Evolutionary conservation across 2,329 filamentous ascomycete species (phyloP), one percentile per base, ranked within the genome.

Genomic region (Sclerotinia trifoliorum): DNA sequence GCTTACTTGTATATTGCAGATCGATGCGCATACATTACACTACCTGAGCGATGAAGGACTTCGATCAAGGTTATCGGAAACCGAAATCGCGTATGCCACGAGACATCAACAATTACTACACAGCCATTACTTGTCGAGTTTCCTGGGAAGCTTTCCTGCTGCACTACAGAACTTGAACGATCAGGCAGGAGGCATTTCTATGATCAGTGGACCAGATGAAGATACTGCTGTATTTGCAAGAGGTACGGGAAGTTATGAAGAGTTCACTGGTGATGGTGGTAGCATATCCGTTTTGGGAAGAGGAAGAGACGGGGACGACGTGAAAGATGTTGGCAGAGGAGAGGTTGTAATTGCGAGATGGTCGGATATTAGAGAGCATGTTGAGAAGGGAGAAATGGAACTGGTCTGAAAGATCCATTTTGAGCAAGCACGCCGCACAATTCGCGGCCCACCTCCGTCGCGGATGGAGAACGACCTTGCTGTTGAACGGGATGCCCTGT

Each of bases 161-260:
- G 83, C 87, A 57, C 79, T 99, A 74, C 90, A 94, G 78, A 89
- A 93, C 73, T 82, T 99, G 66, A 96, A 98, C 80, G 95, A 99
- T 80, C 92, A 91, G 19, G 89, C 91, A 0, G 94, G 93, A 42
- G 94, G 94, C 13, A 89, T 94, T 68, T 93, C 87, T 80, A 99
- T 99, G 95, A 87, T 98, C 42, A 93, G 97, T 76, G 83, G 86
- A 2, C 95, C 95, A 0, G 95, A 98, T 77, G 80, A 88, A 60
- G 91, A 95, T 70, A 84, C 86, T 2, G 93, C 93, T 10, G 94
- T 98, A 2, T 97, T 99, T 79, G 88, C 93, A 52, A 84, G 94
- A 70, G 84, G 91, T 61, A 82, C 84, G 67, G 89, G 89, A 66
- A 54, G 66, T 13, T 88, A 86, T 5, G 87, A 90, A 71, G 82